Evolutionary conservation across 768 basidiomycete species (phyloP).

Genomic region (Pleurotus ostreatus): DNA sequence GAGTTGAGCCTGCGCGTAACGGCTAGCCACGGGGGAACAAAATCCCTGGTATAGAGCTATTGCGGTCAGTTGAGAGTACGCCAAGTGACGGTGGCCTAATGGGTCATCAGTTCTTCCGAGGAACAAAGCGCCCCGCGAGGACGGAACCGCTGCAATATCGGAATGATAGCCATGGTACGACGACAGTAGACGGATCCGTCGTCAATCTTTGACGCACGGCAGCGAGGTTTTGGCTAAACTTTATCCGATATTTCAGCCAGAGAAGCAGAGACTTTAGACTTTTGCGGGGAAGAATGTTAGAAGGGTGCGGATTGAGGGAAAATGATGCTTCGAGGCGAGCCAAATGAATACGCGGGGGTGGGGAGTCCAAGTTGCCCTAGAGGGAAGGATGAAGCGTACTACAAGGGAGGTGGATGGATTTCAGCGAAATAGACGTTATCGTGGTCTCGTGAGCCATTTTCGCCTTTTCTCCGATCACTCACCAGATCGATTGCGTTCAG

Average conservation of each 20-base stretch:
- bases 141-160: constrained; percentile 1
- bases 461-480: too few relatives aligned
- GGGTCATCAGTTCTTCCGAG: background rate
- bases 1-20: background rate
- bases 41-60: background rate
- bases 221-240: constrained; percentile 3
- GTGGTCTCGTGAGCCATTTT: too few relatives aligned
- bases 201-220: background rate
- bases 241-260: background rate
- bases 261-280: background rate
- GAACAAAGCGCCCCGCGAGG: background rate
- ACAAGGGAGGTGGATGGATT: background rate
- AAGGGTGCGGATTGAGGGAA: background rate
- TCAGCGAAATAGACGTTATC: background rate
- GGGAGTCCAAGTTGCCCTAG: background rate
- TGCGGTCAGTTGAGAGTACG: background rate
- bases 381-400: background rate
- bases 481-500: too few relatives aligned
- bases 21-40: background rate
- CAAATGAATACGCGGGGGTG: background rate
- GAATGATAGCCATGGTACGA: background rate
- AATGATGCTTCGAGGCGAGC: background rate
- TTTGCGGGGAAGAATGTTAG: background rate
- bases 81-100: background rate
- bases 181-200: too few relatives aligned